These are phyloP conservation scores for Auriscalpium vulgare DNA, from an alignment of 768 basidiomycete species.

Conservation along the genomic window DNA sequence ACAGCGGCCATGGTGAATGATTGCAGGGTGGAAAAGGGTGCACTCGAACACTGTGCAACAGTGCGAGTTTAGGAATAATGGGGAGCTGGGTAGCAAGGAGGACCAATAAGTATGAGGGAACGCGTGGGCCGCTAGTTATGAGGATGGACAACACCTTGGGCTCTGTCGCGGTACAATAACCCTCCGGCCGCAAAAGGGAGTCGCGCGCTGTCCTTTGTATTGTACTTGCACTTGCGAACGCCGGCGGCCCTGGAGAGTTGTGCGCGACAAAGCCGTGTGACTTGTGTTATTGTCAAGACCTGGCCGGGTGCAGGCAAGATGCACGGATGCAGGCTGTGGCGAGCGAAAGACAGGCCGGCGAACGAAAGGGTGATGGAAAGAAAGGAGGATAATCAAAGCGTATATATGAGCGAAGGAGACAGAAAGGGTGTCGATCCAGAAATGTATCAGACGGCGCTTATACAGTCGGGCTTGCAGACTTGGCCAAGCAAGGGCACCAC, in stretches of 20 bases:
- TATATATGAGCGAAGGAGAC: no score
- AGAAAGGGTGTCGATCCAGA: no score
- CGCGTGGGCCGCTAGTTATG: neutral
- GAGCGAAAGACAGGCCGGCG: no score
- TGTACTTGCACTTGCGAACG: neutral
- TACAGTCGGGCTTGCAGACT: no score
- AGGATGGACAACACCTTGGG: neutral
- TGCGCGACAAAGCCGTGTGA: neutral
- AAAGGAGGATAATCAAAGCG: no score
- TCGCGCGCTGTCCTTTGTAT: neutral
- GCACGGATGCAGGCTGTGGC: no score
- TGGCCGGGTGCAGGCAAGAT: no score
- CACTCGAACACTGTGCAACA: no score
- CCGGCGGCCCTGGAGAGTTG: neutral
- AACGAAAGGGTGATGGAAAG: no score
- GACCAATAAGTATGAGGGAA: neutral
- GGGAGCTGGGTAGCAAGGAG: neutral
- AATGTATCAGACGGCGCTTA: no score
- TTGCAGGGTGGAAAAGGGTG: no score
- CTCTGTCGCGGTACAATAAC: neutral
- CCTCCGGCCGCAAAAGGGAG: neutral
- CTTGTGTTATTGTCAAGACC: neutral
- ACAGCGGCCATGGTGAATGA: constrained; percentile 12
- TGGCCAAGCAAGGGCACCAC: no score
- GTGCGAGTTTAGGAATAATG: neutral